Conservation (phyloP, 2,329 filamentous ascomycete species). For the Nemania sp. region DNA sequence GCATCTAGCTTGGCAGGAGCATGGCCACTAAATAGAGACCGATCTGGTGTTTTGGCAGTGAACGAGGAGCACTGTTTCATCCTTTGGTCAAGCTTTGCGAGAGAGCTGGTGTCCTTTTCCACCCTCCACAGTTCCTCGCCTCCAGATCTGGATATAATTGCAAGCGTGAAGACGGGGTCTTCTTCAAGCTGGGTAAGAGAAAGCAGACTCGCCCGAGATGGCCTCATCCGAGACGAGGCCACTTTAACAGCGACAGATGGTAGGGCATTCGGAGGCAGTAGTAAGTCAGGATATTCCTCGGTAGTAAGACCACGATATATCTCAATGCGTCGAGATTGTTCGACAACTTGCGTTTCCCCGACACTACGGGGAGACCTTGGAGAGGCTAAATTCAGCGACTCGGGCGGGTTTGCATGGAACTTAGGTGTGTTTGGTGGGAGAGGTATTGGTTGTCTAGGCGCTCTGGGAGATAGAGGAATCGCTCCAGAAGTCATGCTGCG, state of each 20-base stretch:
- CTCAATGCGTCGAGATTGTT: slow-evolving; percentile 57
- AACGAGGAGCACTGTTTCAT: slow-evolving; percentile 81
- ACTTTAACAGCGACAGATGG: slow-evolving; percentile 88
- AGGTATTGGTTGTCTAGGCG: slow-evolving; percentile 78
- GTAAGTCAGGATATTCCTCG: slow-evolving; percentile 86
- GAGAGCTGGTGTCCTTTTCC: slow-evolving; percentile 87
- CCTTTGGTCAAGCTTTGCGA: slow-evolving; percentile 84
- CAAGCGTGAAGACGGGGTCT: slow-evolving; percentile 93
- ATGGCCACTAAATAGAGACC: slow-evolving; percentile 88
- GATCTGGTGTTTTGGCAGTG: slow-evolving; percentile 82
- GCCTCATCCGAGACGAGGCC: slow-evolving; percentile 93
- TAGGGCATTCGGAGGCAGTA: slow-evolving; percentile 89
- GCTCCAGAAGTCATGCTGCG: slow-evolving; percentile 61
- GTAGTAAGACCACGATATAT: slow-evolving; percentile 84
- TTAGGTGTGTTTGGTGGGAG: slow-evolving; percentile 77
- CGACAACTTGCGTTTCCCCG: slow-evolving; percentile 51
- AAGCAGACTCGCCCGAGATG: slow-evolving; percentile 86
- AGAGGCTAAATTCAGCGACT: slow-evolving; percentile 54
- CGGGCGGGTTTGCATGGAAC: slow-evolving; percentile 65
- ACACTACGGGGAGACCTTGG: slow-evolving; percentile 57
- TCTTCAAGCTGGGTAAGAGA: slow-evolving; percentile 85
- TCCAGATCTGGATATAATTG: slow-evolving; percentile 82
- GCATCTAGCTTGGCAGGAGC: slow-evolving; percentile 94
- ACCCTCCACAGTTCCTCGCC: slow-evolving; percentile 88
- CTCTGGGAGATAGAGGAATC: slow-evolving; percentile 76